Base-by-base conservation (phyloP, 164 flowering plant genomes). In the Vitis amurensis region DNA sequence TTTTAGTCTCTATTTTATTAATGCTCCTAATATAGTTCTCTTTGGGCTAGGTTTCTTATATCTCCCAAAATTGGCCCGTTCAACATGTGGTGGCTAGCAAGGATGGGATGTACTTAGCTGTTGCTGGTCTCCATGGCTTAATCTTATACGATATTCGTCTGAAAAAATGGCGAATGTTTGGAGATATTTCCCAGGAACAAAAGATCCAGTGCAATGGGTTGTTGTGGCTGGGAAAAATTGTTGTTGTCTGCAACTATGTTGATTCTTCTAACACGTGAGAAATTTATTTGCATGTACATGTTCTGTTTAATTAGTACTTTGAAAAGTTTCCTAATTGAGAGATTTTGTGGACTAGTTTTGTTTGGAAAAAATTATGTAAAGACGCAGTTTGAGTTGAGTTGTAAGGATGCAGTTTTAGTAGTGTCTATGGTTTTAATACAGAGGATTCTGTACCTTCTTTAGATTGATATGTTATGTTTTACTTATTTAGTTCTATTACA, bases 41-140 rank as follows among this genome's bases (percentile, higher is more conserved):
- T 61, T 68, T 68, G 68, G 19, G 11, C 64, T 86, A 93, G 98
- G 97, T 91, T 61, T 91, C 98, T 30, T 95, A 95, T 76, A 89
- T 95, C 59, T 90, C 98, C 16, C 98, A 93, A 72, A 95, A 95
- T 74, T 95, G 99, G 99, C 99, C 98, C 17, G 86, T 95, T 75
- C 82, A 86, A 66, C 99, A 95, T 80, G 98, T 90, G 57, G 93
- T 86, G 4, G 95, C 98, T 61, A 93, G 98, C 82, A 80, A 83
- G 78, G 99, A 95, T 88, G 99, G 98, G 69, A 87, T 88, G 90
- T 91, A 86, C 79, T 80, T 95, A 67, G 98, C 99, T 52, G 95
- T 93, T 81, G 97, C 99, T 76, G 98, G 99, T 73, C 81, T 83
- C 51, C 99, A 87, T 87, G 99, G 99, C 56, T 76, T 95, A 73